Percentiles rank a stretch among this genome's conserved stretches.
Conservation (phyloP, 2,329 filamentous ascomycete species). For the Coniochaeta sp. region DNA sequence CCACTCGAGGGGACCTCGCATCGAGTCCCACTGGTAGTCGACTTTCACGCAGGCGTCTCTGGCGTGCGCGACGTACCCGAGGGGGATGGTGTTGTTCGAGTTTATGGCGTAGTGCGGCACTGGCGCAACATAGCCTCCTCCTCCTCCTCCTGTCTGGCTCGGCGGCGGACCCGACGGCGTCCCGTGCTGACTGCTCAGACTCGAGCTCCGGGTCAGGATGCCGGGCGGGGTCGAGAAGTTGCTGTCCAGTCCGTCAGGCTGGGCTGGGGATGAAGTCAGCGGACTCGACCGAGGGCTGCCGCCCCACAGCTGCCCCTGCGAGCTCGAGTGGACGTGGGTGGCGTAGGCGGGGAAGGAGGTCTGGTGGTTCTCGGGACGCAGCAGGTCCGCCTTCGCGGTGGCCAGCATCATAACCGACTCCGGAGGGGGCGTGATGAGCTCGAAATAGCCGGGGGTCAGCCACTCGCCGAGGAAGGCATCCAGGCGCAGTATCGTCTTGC, state of each 20-base stretch:
- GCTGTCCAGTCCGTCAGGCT: constrained; percentile 15
- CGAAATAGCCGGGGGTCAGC: constrained; percentile 89
- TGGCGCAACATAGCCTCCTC: constrained; percentile 66
- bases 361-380: constrained; percentile 65
- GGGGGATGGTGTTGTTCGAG: constrained; percentile 70
- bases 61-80: constrained; percentile 84
- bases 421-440: constrained; percentile 83
- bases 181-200: constrained; percentile 13
- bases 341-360: constrained; percentile 33
- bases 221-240: constrained; percentile 23
- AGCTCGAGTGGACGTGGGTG: constrained; percentile 18
- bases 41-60: constrained; percentile 77
- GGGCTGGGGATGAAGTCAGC: constrained; percentile 10
- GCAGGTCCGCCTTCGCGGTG: constrained; percentile 77
- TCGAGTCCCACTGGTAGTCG: constrained; percentile 97
- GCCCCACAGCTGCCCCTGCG: constrained; percentile 32
- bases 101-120: constrained; percentile 79
- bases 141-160: constrained; percentile 6
- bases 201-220: constrained; percentile 23
- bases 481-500: constrained; percentile 64
- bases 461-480: constrained; percentile 95
- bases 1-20: constrained; percentile 70
- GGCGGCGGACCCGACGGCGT: neutral
- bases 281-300: constrained; percentile 13
- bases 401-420: constrained; percentile 81